Evolutionary conservation across 345 rosid species (phyloP).

Genomic region (Microcos paniculata): DNA sequence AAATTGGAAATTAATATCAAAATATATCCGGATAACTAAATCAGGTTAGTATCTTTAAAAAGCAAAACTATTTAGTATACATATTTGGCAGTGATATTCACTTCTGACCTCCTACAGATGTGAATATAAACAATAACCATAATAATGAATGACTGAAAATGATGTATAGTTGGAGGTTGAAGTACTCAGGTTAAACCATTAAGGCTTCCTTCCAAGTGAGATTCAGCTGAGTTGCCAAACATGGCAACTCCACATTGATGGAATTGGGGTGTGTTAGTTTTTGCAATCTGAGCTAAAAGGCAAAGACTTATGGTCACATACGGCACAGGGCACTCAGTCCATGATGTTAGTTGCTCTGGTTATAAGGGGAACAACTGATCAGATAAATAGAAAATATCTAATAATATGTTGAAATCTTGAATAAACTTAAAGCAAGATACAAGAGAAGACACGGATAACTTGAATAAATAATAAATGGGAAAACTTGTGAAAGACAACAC

Average conservation of each 20-base stretch:
- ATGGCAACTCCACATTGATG: background rate
- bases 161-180: background rate
- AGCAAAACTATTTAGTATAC: background rate
- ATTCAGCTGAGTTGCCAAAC: background rate
- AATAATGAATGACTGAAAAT: background rate
- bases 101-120: background rate
- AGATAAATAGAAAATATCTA: background rate
- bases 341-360: background rate
- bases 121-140: background rate
- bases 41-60: background rate
- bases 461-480: background rate
- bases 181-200: background rate
- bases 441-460: background rate
- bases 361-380: background rate
- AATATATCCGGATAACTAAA: background rate
- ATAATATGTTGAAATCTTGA: background rate
- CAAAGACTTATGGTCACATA: background rate
- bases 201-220: background rate
- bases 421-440: background rate
- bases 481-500: background rate
- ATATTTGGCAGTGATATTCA: background rate
- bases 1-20: background rate
- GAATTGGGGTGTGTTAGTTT: background rate
- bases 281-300: background rate
- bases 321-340: too few species aligned